A percentile compares a stretch with the other conserved stretches of the same genome.
Evolutionary conservation across 2,329 filamentous ascomycete species (phyloP).

Genomic region (Pseudogymnoascus sp.): DNA sequence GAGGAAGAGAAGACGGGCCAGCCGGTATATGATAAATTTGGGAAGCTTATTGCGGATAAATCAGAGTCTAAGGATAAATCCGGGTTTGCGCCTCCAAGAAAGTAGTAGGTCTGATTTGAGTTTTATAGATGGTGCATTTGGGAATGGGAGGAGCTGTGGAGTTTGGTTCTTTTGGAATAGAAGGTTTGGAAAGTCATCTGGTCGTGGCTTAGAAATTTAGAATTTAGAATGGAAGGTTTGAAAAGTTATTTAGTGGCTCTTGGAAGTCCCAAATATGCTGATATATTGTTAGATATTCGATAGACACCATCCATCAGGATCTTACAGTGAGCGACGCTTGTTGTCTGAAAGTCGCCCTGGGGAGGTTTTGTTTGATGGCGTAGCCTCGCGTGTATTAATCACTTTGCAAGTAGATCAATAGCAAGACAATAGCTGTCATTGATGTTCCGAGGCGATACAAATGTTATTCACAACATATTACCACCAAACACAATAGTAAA

Average conservation of each 20-base stretch:
- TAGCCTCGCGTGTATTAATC: not conserved
- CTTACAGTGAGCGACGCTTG: not conserved
- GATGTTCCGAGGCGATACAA: not conserved
- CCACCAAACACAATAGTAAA: not conserved
- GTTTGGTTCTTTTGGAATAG: not conserved
- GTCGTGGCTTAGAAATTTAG: no score
- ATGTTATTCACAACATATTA: not conserved
- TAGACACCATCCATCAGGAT: not conserved
- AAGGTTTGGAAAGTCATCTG: no score
- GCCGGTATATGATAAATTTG: slow-evolving; percentile 34
- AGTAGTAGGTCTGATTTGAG: not conserved
- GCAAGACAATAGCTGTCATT: not conserved
- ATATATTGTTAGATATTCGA: not conserved
- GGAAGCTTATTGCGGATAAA: slow-evolving; percentile 30
- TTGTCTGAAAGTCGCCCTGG: not conserved
- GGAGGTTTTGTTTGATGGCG: not conserved
- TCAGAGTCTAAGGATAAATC: no score
- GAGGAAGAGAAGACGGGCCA: slow-evolving; percentile 27
- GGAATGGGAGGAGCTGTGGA: not conserved
- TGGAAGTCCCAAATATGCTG: not conserved
- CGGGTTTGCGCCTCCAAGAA: no score
- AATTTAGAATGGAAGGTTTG: not conserved
- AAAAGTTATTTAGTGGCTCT: not conserved
- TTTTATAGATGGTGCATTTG: not conserved
- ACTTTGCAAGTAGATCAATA: not conserved